phyloP scores from a whole-genome alignment of 2,329 filamentous ascomycete genomes.

The Aspergillus glaucus region DNA sequence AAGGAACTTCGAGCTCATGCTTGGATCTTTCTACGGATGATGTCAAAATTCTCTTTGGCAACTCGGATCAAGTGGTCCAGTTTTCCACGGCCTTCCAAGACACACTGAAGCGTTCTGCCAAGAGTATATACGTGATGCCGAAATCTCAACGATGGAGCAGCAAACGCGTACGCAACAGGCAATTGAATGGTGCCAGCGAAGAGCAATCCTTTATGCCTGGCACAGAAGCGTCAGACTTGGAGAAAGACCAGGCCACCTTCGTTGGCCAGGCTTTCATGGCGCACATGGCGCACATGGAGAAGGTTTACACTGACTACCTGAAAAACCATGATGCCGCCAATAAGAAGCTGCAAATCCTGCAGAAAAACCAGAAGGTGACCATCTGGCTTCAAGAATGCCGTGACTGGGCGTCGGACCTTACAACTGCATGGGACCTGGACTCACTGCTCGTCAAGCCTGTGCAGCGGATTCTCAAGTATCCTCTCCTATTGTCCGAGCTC shows the following conservation, averaged over 20 bases:
- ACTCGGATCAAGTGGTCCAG: conserved; percentile 80
- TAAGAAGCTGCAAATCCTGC: conserved; percentile 48
- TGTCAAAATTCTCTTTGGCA: conserved; percentile 84
- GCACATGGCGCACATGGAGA: conserved; percentile 55
- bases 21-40: conserved; percentile 75
- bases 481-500: conserved; percentile 73
- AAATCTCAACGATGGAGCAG: conserved; percentile 49
- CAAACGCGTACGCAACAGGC: conserved; percentile 43
- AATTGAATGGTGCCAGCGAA: conserved; percentile 22
- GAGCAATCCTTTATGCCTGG: conserved; percentile 22
- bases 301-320: conserved; percentile 59
- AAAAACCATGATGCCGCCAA: conserved; percentile 61
- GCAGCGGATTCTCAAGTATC: conserved; percentile 90
- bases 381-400: conserved; percentile 93
- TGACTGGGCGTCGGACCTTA: conserved; percentile 84
- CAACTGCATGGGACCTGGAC: conserved; percentile 88
- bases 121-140: conserved; percentile 68
- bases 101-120: conserved; percentile 71
- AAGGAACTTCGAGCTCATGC: conserved; percentile 78
- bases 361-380: conserved; percentile 53
- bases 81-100: conserved; percentile 78
- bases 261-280: conserved; percentile 55
- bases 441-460: conserved; percentile 96
- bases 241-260: conserved; percentile 53
- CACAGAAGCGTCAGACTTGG: conserved; percentile 39